Evolutionary conservation across 768 basidiomycete species (phyloP), one percentile per base, ranked within the genome.

Genomic region (Erythrobasidium yunnanense): DNA sequence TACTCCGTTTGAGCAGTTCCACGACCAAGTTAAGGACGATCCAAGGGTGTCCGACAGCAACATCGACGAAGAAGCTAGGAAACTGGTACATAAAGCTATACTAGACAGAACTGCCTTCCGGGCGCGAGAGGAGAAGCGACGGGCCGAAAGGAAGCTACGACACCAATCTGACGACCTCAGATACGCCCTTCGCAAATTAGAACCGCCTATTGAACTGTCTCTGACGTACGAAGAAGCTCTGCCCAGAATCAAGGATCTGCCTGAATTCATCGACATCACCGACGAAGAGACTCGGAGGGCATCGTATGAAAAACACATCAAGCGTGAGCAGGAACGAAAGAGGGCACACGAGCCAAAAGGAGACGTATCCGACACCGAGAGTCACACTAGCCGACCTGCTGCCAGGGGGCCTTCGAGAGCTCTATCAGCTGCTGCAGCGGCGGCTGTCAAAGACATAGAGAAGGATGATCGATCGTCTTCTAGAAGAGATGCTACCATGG

Each of bases 101-200:
- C 86, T 83, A 56, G 83, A 84, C 6, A 80, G 80, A 62, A 86
- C 86, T 13, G 67, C 83, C 45, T 86, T 84, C 75, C 85, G 85
- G 68, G 86, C 86, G 1, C 88, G 90, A 17, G 95, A 96, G 75
- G 88, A 84, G 75, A 81, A 85, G n/a, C 83, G 90, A 7, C 71
- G 77, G 34, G 78, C 84, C 0, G 95, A 97, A 76, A 81, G 90
- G 65, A 85, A 82, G 72, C 84, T 86, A 66, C 82, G 92, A 27
- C 87, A 93, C 75, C 77, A 90, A 68, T 89, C 95, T 73, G 95
- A 99, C 76, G 95, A 97, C 73, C 80, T 99, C 35, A 85, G 95
- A 4, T 95, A 97, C 77, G 95, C 92, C 0, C 80, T 96, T 70
- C 90, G 88, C 78, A 93, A 93, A 75, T 79, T 93, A 5, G 75